A percentile compares a stretch with the other conserved stretches of the same genome.
These are phyloP conservation scores for Colletotrichum sp. DNA, from an alignment of 2,329 filamentous ascomycete species.

Conservation along the genomic window DNA sequence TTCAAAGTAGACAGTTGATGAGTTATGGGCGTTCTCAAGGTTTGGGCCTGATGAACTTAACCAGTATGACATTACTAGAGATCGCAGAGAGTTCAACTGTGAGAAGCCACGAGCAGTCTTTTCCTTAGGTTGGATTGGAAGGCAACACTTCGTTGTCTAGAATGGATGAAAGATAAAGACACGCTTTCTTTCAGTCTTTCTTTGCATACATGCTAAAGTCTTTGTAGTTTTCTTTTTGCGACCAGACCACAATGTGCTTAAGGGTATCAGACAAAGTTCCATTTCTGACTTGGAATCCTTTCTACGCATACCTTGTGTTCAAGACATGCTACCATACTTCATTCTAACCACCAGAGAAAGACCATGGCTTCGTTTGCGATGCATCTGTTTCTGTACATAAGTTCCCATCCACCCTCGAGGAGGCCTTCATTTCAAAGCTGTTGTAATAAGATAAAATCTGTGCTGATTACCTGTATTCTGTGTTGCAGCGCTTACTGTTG, in stretches of 20 bases:
- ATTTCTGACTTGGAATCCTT: not conserved
- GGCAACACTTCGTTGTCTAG: not conserved
- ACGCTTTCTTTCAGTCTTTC: not conserved
- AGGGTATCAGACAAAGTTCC: not conserved
- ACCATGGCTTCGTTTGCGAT: not conserved
- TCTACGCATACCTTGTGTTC: not conserved
- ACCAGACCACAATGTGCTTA: not conserved
- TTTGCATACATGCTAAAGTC: not conserved
- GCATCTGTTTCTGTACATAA: not conserved
- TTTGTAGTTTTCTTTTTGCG: not conserved
- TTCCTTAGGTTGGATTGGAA: not conserved
- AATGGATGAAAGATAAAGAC: not conserved
- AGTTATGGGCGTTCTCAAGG: not conserved
- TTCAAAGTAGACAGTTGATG: not conserved
- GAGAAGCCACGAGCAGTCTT: not conserved
- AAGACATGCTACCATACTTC: not conserved
- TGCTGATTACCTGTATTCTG: not conserved
- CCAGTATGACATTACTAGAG: not conserved
- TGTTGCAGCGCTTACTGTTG: not conserved
- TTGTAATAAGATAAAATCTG: not conserved
- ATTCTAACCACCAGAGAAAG: not conserved
- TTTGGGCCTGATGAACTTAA: not conserved
- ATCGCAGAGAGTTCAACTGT: not conserved
- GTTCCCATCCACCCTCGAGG: not conserved
- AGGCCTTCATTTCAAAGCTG: not conserved